Evolutionary conservation across 768 basidiomycete species (phyloP), one percentile per base, ranked within the genome.

Genomic region (Leccinum sublutescens): DNA sequence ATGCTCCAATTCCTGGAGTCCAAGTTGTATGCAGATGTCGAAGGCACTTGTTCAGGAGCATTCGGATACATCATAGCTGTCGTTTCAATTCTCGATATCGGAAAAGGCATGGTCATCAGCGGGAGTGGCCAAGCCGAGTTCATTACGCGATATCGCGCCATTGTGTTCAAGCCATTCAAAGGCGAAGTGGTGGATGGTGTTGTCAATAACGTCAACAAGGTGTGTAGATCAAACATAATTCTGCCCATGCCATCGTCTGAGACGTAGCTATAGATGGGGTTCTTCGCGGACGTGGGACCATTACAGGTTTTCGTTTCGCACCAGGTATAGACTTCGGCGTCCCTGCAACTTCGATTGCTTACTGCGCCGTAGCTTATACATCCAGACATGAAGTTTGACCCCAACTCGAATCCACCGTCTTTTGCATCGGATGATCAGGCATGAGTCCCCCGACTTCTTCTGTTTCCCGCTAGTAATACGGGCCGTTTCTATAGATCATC

Each of bases 101-200:
- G 93, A 34, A 89, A 92, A 74, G 95, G 95, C 9, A 91, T 93
- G 83, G 90, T 98, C 14, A 77, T 96, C 50, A 85, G 89, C 56
- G 93, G 93, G 8, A 94, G 88, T 34, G 96, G 95, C 1, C 93
- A 96, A 75, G 97, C 97, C 5, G 93, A 98, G 76, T 99, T 99
- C 74, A 83, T 93, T 63, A 93, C 94, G 21, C 81, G 89, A 56
- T 99, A 98, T 76, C 87, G 90, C 27, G 97, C 97, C 6, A 94
- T 99, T 64, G 96, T 99, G 19, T 98, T 97, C 84, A 95, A 98
- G 75, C 97, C 97, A n/a, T 98, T 98, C 83, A 97, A 98, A 74
- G 95, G 95, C 10, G 96, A 99, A 72, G 96, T 98, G 4, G 91
- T 99, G 17, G 97, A 99, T 72, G 96, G 94, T 0, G 88, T 95